Base-by-base conservation (phyloP, 2,329 filamentous ascomycete species). In the Pseudogymnoascus sp. region DNA sequence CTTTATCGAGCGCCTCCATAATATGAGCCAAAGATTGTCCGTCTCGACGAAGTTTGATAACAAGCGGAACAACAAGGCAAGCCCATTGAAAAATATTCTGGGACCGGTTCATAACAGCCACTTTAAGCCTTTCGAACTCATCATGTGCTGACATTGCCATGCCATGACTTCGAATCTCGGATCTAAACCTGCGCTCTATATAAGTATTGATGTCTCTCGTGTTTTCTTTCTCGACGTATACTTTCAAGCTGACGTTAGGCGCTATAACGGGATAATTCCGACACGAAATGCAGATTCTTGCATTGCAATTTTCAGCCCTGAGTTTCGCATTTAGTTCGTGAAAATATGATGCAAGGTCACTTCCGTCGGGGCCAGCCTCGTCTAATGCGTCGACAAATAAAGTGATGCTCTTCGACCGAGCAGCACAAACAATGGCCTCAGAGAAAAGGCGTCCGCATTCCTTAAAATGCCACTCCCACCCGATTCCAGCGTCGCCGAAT, bases 311-410 rank as follows among this genome's bases (percentile, higher is more conserved):
- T 16, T 7, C 35, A 59, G 21, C 31, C 6, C 16, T 21, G 11
- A 64, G 26, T 19, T 63, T 60, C 11, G 10, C 26, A 24, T 26
- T 65, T 50, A 68, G 31, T 14, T 56, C n/a, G 33, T 62, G 61
- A 26, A 68, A 66, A 38, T 65, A 64, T 24, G 14, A 24, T 38
- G 65, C 64, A 19, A 69, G 44, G 2, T 63, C 53, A 56, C 24
- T 61, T 29, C 68, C 69, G 5, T 66, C 64, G 16, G 64, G 62
- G 7, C 63, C 66, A 29, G 60, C 61, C 60, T 72, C 70, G 40
- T 72, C 70, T 10, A 72, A 62, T 2, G 68, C 69, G 44, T 71
- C 69, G 10, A 71, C 64, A 40, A 69, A 70, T 2, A 72, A 64
- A 10, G 47, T 53, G 1, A 68, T 60, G 42, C 14, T 19, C 61